Conservation (phyloP, 345 rosid genomes). For the Gynandropsis gynandra region DNA sequence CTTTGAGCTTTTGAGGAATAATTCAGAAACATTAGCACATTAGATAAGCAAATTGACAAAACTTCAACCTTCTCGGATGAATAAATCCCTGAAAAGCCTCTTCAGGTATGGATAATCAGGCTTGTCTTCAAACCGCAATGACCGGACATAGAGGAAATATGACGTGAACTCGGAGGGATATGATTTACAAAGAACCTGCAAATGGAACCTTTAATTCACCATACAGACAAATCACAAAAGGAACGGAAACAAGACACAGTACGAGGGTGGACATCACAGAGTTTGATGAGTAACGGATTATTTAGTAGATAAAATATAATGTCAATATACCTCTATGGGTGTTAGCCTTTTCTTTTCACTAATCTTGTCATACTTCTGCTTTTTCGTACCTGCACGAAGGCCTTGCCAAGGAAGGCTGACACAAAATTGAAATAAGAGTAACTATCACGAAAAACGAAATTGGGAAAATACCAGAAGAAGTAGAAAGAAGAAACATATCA, state of each 20-base stretch:
- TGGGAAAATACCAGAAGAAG: neutral
- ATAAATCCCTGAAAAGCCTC: slow-evolving; percentile 88
- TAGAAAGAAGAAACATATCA: neutral
- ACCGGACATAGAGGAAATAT: slow-evolving; percentile 86
- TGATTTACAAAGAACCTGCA: slow-evolving; percentile 85
- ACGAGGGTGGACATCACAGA: no score
- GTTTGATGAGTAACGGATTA: no score
- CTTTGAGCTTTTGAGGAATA: slow-evolving; percentile 3
- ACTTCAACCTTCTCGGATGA: slow-evolving; percentile 71
- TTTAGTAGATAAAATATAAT: neutral
- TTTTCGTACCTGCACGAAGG: slow-evolving; percentile 85
- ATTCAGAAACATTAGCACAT: neutral
- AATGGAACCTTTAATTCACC: neutral
- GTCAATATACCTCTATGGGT: slow-evolving; percentile 62
- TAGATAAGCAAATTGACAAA: neutral
- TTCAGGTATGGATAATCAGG: slow-evolving; percentile 95
- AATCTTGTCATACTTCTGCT: slow-evolving; percentile 95
- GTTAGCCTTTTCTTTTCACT: slow-evolving; percentile 90
- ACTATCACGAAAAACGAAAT: neutral
- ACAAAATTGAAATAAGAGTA: slow-evolving; percentile 11
- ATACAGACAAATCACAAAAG: neutral
- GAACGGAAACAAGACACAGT: no score
- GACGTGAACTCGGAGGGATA: slow-evolving; percentile 87
- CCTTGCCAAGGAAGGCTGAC: slow-evolving; percentile 98
- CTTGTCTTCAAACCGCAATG: slow-evolving; percentile 89